These are phyloP conservation scores for Alnus rubra DNA, from an alignment of 306 rosid genomes.

Conservation along the genomic window DNA sequence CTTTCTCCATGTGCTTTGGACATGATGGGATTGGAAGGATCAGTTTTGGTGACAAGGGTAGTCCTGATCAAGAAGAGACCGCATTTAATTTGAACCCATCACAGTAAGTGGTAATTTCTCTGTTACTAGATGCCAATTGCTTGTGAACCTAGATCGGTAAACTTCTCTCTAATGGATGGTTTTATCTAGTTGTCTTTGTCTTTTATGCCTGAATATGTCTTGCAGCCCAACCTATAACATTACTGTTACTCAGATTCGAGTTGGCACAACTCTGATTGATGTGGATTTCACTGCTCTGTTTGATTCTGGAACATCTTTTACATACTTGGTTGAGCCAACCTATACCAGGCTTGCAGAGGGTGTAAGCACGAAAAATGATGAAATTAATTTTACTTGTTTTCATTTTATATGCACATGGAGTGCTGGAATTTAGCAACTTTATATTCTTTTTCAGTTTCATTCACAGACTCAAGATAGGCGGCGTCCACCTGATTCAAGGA, in stretches of 20 bases:
- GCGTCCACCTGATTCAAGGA: constrained; percentile 62
- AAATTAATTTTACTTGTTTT: constrained; percentile 14
- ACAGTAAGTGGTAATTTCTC: constrained; percentile 77
- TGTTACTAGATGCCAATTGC: constrained; percentile 37
- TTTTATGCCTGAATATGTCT: constrained; percentile 35
- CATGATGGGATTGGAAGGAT: constrained; percentile 87
- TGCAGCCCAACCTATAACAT: constrained; percentile 89
- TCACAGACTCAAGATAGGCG: constrained; percentile 67
- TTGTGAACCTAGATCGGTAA: constrained; percentile 23
- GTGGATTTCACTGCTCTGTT: constrained; percentile 72
- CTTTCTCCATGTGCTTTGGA: constrained; percentile 97
- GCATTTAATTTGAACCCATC: constrained; percentile 78
- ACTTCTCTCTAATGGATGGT: constrained; percentile 8
- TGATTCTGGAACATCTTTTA: constrained; percentile 93
- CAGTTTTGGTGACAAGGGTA: constrained; percentile 91
- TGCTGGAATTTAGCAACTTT: constrained; percentile 23
- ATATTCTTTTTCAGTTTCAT: constrained; percentile 64
- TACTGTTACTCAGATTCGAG: constrained; percentile 69
- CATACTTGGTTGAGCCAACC: constrained; percentile 78
- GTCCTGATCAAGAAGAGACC: constrained; percentile 81
- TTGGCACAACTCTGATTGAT: constrained; percentile 69
- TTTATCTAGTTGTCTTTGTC: constrained; percentile 17
- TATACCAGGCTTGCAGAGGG: constrained; percentile 60
- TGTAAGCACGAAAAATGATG: constrained; percentile 50
- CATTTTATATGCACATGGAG: constrained; percentile 11